Conservation (phyloP, 1,139 yeast species). For the Pichia sp. region DNA sequence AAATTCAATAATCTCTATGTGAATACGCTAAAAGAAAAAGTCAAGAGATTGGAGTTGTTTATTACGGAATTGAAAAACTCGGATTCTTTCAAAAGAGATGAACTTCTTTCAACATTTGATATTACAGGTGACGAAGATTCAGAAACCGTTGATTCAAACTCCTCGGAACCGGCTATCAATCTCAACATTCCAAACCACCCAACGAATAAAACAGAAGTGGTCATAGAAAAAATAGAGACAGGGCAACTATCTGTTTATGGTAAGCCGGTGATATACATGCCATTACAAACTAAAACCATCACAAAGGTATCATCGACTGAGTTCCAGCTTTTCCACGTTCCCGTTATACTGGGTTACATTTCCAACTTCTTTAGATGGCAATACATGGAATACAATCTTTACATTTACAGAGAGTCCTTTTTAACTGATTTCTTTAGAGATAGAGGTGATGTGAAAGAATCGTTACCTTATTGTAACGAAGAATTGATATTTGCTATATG, state of each 20-base stretch:
- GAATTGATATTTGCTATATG: constrained; percentile 16
- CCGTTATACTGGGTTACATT: constrained; percentile 10
- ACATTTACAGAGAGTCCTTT: constrained; percentile 16
- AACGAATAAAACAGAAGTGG: not conserved
- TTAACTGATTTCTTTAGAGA: constrained; percentile 15
- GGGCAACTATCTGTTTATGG: constrained; percentile 10
- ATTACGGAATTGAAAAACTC: constrained; percentile 3
- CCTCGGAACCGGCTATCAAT: not conserved
- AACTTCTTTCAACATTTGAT: not conserved
- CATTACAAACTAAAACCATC: not conserved
- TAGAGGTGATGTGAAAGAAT: constrained; percentile 11
- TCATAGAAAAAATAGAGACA: constrained; percentile 2
- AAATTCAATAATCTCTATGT: constrained; percentile 11
- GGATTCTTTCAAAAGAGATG: not conserved
- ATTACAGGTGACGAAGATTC: not conserved
- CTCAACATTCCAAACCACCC: no score
- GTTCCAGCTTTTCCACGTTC: constrained; percentile 10
- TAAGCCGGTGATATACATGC: constrained; percentile 10
- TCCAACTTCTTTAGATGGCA: constrained; percentile 14
- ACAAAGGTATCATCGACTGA: not conserved
- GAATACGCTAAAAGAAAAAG: constrained; percentile 2
- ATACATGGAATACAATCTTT: constrained; percentile 9
- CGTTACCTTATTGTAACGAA: constrained; percentile 14
- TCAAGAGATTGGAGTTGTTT: constrained; percentile 1
- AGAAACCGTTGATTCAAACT: not conserved